Percentiles rank a stretch among this genome's conserved stretches.
Evolutionary conservation across 2,329 filamentous ascomycete species (phyloP).

Genomic region (Botrytis cinerea): DNA sequence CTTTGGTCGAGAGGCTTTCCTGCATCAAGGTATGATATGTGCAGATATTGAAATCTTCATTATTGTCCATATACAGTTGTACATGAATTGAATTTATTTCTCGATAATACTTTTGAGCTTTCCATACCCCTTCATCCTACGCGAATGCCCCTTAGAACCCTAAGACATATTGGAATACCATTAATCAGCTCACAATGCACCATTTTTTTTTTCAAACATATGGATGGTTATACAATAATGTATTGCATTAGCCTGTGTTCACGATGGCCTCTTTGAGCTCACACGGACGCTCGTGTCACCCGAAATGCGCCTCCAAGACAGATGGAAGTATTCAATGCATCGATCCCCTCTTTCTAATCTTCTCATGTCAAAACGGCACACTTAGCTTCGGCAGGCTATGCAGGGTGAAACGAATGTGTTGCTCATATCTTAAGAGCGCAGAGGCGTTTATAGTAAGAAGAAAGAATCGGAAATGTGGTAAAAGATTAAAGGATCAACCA

Average conservation of each 20-base stretch:
- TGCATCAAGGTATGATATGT: not conserved
- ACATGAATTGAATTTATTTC: not conserved
- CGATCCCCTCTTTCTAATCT: not conserved
- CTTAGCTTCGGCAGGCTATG: not conserved
- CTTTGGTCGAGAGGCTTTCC: accelerated
- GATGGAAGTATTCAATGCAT: not conserved
- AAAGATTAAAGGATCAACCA: not conserved
- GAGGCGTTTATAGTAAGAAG: not conserved
- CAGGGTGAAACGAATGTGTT: not conserved
- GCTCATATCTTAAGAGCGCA: accelerated
- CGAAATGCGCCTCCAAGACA: not conserved
- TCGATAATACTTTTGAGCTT: not conserved
- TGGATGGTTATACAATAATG: not conserved
- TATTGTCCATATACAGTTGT: not conserved
- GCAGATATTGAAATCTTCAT: accelerated
- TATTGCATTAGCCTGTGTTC: no score
- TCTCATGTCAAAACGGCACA: not conserved
- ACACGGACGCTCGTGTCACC: not conserved
- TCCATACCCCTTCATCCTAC: not conserved
- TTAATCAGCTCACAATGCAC: not conserved
- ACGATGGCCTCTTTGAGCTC: not conserved
- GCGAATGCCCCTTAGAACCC: not conserved
- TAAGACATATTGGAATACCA: not conserved
- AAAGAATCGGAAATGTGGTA: not conserved
- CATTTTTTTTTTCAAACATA: not conserved